These are phyloP conservation scores for Solanum medicagineum DNA, from an alignment of 257 asterid genomes.

Conservation along the genomic window DNA sequence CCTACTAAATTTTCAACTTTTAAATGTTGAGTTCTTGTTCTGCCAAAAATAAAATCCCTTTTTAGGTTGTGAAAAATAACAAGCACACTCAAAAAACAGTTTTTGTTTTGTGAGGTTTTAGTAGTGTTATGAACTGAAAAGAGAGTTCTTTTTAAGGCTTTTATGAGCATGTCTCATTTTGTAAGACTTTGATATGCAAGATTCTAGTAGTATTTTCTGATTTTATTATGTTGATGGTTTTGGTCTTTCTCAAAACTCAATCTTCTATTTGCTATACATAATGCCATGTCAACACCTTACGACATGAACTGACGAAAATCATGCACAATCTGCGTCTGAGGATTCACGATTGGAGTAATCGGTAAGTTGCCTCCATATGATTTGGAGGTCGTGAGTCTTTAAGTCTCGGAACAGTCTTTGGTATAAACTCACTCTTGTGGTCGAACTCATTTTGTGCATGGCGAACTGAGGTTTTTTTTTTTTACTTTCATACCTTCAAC, in stretches of 20 bases:
- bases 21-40: slow-evolving; percentile 5
- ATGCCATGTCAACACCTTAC: too few species aligned
- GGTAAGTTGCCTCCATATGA: too few species aligned
- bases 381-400: too few species aligned
- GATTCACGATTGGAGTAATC: too few species aligned
- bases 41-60: background rate
- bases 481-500: too few species aligned
- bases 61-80: background rate
- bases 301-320: too few species aligned
- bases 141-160: background rate
- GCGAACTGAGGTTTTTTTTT: too few species aligned
- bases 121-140: background rate
- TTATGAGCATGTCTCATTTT: background rate
- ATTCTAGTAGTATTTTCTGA: background rate
- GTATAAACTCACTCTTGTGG: too few species aligned
- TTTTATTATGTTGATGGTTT: background rate
- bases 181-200: background rate
- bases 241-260: background rate
- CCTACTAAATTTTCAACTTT: slow-evolving; percentile 28
- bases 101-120: background rate
- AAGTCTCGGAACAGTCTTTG: too few species aligned
- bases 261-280: background rate
- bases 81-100: background rate
- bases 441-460: too few species aligned
- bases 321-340: too few species aligned